phyloP scores from a whole-genome alignment of 768 basidiomycete species.

The Auricularia cornea region DNA sequence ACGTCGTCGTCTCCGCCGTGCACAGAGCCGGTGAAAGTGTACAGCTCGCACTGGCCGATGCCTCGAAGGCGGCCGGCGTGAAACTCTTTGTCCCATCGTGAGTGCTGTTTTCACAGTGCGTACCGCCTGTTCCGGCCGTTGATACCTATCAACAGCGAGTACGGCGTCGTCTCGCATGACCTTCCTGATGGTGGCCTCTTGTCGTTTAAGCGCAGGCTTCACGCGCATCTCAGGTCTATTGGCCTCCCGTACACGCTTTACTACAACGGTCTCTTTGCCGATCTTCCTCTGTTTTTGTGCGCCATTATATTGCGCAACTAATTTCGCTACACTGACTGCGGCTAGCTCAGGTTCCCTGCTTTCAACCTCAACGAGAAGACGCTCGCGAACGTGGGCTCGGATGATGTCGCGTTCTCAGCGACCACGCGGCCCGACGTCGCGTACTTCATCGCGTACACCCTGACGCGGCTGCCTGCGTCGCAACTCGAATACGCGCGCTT shows the following conservation, averaged over 20 bases:
- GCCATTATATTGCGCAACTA: not conserved
- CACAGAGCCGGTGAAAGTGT: not conserved
- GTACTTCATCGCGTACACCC: not conserved
- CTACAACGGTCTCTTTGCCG: not conserved
- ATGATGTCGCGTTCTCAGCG: too few relatives aligned
- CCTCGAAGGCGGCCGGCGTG: conserved; percentile 19
- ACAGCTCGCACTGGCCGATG: conserved; percentile 13
- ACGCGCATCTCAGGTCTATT: not conserved
- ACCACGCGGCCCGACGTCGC: not conserved
- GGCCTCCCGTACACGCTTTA: not conserved
- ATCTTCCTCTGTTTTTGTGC: not conserved
- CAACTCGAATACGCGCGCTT: not conserved
- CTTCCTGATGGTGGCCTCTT: not conserved
- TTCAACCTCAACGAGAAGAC: not conserved
- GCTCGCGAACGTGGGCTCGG: not conserved
- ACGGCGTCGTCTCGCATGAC: not conserved
- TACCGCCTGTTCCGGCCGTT: not conserved
- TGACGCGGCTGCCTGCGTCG: not conserved
- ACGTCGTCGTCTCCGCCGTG: not conserved
- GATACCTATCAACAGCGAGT: not conserved
- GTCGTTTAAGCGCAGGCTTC: not conserved
- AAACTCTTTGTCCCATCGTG: conserved; percentile 22
- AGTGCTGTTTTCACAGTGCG: not conserved
- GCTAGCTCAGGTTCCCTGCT: not conserved
- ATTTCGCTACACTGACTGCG: not conserved